Conservation (phyloP, 805 yeast species). For the Spathaspora hagerdaliae region DNA sequence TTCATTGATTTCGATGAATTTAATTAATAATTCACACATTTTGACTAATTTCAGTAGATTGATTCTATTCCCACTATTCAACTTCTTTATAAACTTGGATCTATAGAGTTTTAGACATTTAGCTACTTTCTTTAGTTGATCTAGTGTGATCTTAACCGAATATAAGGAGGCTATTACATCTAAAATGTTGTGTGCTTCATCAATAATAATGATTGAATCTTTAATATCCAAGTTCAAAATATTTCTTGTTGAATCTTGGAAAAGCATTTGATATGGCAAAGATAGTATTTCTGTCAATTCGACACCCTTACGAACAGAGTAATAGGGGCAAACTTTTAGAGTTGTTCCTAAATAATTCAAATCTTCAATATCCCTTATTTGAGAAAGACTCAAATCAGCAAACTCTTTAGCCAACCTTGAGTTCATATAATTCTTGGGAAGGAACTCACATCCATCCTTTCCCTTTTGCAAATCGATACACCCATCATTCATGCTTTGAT, state of each 20-base stretch:
- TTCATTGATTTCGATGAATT: constrained; percentile 37
- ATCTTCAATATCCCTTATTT: constrained; percentile 77
- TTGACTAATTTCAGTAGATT: constrained; percentile 61
- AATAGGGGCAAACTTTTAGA: constrained; percentile 74
- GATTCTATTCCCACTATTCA: constrained; percentile 70
- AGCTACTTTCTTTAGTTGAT: constrained; percentile 45
- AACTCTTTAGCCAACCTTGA: constrained; percentile 37
- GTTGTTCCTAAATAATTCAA: constrained; percentile 55
- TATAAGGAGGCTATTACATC: constrained; percentile 71
- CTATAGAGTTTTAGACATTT: constrained; percentile 53
- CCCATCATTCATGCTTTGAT: constrained; percentile 67
- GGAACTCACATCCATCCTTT: constrained; percentile 21
- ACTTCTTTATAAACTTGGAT: constrained; percentile 54
- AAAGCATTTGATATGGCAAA: constrained; percentile 77
- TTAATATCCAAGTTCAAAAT: constrained; percentile 55
- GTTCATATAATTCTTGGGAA: constrained; percentile 15
- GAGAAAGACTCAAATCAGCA: constrained; percentile 51
- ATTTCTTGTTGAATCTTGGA: constrained; percentile 58
- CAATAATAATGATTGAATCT: constrained; percentile 71
- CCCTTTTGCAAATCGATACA: constrained; percentile 66
- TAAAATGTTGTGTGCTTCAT: constrained; percentile 87
- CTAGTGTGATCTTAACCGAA: constrained; percentile 53
- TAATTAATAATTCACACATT: constrained; percentile 47
- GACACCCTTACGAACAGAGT: constrained; percentile 58
- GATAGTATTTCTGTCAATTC: constrained; percentile 70